Evolutionary conservation across 441 rosid genomes (phyloP), one percentile per base, ranked within the genome.

Genomic region (Manihot esculenta): DNA sequence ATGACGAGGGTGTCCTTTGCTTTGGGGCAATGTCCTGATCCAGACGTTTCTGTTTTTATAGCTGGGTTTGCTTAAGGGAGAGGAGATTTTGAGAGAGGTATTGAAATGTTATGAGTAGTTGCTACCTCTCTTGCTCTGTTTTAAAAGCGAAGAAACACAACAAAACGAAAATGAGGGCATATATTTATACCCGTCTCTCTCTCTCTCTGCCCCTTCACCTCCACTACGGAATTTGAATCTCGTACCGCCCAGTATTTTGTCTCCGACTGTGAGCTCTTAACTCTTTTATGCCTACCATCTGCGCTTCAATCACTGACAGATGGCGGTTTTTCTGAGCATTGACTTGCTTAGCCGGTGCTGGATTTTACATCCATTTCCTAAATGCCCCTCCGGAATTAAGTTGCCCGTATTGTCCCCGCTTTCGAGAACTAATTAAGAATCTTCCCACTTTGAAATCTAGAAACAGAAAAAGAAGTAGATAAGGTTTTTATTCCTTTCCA

Each of bases 141-240:
- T 84, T 74, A 30, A 75, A 82, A 82, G 78, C 78, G 63, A 77
- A 78, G 74, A 69, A 71, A 78, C 15, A 14, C 44, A 67, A 35
- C 20, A 14, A 49, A 67, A 35, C 20, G 15, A n/a, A 50, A 67
- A 50, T 21, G 53, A 53, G 5, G 10, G 10, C 1, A 17, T 49
- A 54, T n/a, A 45, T 56, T 38, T 56, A 71, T 63, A 68, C n/a
- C n/a, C n/a, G n/a, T n/a, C n/a, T n/a, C n/a, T n/a, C n/a, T n/a
- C 69, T 62, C 66, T 63, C 50, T 1, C 15, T 47, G 35, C 67
- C 59, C 54, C 75, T 55, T 66, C n/a, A n/a, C n/a, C 10, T 58
- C 11, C 15, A n/a, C 10, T n/a, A n/a, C 21, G 30, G n/a, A 56
- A 59, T 78, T 76, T 77, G 71, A 74, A 78, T 78, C 69, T 67